A percentile compares a stretch with the other conserved stretches of the same genome.
Evolutionary conservation across 192 early-diverging fungal species (phyloP).

Genomic region (Coemansia sp.): DNA sequence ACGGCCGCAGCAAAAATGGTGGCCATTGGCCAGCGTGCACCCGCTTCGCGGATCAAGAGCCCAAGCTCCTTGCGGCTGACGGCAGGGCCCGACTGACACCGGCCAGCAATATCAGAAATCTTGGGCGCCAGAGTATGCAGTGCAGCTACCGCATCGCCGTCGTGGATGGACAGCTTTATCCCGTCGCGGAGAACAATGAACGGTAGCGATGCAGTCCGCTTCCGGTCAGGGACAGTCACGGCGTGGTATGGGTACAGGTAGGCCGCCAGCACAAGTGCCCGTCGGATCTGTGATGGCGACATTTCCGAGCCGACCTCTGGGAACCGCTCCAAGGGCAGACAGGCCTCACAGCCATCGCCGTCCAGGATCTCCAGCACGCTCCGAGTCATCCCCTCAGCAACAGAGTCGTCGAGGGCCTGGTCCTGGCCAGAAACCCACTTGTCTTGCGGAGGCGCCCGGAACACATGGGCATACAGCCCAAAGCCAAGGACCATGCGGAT

Average conservation of each 20-base stretch:
- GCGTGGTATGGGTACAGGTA: constrained; percentile 54
- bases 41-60: constrained; percentile 56
- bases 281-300: constrained; percentile 6
- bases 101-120: constrained; percentile 1
- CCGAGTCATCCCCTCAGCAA: constrained; percentile 4
- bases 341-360: background rate
- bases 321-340: background rate
- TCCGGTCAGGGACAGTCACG: constrained; percentile 41
- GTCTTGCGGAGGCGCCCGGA: constrained; percentile 11
- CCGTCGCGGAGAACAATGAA: constrained; percentile 55
- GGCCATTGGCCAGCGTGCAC: constrained; percentile 51
- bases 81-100: background rate
- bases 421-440: background rate
- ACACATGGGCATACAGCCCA: constrained; percentile 39
- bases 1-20: constrained; percentile 49
- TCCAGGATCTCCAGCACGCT: constrained; percentile 9
- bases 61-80: constrained; percentile 45
- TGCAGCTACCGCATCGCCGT: constrained; percentile 15
- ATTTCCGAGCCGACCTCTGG: background rate
- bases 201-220: constrained; percentile 40
- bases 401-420: background rate
- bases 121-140: constrained; percentile 16
- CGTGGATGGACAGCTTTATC: constrained; percentile 52
- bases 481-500: constrained; percentile 45
- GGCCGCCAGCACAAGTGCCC: constrained; percentile 52